A percentile compares a stretch with the other conserved stretches of the same genome.
phyloP scores from a whole-genome alignment of 768 basidiomycete genomes.

The Rhodosporidiobolus odoratus region DNA sequence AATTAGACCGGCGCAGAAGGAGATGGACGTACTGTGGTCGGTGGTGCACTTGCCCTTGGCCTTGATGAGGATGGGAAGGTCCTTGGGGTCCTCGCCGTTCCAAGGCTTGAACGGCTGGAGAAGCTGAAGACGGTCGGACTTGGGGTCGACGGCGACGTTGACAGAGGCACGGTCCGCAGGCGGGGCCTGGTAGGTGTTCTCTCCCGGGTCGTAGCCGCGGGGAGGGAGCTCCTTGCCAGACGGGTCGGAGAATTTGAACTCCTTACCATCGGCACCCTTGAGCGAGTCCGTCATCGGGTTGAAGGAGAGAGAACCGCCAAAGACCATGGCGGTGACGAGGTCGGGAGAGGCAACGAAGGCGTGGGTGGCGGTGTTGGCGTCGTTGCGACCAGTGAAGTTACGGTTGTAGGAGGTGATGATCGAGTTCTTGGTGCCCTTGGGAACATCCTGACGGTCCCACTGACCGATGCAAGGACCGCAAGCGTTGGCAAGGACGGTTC shows the following conservation, averaged over 20 bases:
- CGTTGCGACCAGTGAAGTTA: conserved; percentile 99
- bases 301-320: conserved; percentile 89
- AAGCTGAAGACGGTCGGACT: conserved; percentile 83
- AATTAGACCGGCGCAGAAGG: conserved; percentile 48
- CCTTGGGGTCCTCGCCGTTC: conserved; percentile 85
- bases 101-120: conserved; percentile 82
- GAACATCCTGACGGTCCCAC: conserved; percentile 94
- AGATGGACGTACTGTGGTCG: conserved; percentile 56
- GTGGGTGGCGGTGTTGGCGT: conserved; percentile 98
- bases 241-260: conserved; percentile 94
- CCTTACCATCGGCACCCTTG: conserved; percentile 82
- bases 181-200: conserved; percentile 95
- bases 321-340: conserved; percentile 92
- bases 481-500: conserved; percentile 91
- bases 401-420: conserved; percentile 99
- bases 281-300: conserved; percentile 92
- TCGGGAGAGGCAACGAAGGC: conserved; percentile 91
- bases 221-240: conserved; percentile 88
- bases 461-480: conserved; percentile 99
- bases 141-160: conserved; percentile 75
- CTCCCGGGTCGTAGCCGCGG: conserved; percentile 89
- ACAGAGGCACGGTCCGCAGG: conserved; percentile 78
- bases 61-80: conserved; percentile 93
- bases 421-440: conserved; percentile 94
- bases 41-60: conserved; percentile 88